Percentiles rank a stretch among this genome's conserved stretches.
phyloP scores from a whole-genome alignment of 768 basidiomycete species.

The Calocera cornea region DNA sequence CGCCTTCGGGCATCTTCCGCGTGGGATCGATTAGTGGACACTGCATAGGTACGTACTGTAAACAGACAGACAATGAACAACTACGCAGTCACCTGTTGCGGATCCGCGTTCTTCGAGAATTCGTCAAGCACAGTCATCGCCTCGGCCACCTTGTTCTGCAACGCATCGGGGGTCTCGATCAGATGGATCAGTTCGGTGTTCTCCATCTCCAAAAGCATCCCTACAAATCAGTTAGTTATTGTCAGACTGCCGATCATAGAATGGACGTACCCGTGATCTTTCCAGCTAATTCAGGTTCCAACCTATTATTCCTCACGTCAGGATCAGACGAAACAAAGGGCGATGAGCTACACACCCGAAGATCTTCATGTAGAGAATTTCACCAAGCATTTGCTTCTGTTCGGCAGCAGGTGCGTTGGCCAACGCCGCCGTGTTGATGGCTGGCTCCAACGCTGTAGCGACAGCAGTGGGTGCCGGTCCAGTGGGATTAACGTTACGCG shows the following conservation, averaged over 20 bases:
- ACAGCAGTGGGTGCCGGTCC: constrained; percentile 25
- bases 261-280: constrained; percentile 68
- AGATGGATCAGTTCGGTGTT: constrained; percentile 84
- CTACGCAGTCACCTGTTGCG: not conserved
- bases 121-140: constrained; percentile 81
- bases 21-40: not conserved
- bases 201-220: constrained; percentile 98
- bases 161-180: constrained; percentile 64
- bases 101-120: constrained; percentile 37
- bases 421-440: constrained; percentile 49
- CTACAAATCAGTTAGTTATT: constrained; percentile 6
- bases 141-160: constrained; percentile 84
- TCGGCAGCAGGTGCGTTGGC: constrained; percentile 53
- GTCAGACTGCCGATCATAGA: not conserved
- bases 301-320: constrained; percentile 28
- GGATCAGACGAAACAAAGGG: constrained; percentile 9
- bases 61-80: not conserved
- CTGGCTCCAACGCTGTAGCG: constrained; percentile 38
- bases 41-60: not conserved
- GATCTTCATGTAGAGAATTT: constrained; percentile 89
- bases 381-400: constrained; percentile 99
- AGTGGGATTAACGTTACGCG: constrained; percentile 20
- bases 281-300: constrained; percentile 87
- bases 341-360: constrained; percentile 40
- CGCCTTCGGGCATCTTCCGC: too few species aligned